phyloP scores from a whole-genome alignment of 2,329 filamentous ascomycete species.

The Pyrenochaeta sp. region DNA sequence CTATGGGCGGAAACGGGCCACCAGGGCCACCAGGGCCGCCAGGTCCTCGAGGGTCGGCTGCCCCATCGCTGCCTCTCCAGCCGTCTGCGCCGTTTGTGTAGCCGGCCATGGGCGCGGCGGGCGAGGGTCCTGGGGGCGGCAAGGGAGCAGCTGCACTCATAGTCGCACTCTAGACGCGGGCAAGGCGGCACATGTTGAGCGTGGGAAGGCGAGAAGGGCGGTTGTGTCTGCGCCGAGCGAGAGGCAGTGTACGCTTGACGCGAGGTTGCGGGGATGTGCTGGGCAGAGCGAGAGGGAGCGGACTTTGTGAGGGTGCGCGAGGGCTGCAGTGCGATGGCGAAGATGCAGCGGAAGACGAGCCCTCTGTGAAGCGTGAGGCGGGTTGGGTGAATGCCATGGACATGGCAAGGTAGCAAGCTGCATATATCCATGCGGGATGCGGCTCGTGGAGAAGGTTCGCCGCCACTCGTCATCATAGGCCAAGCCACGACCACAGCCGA shows the following conservation, averaged over 20 bases:
- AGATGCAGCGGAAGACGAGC: neutral
- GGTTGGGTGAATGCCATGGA: slow-evolving; percentile 10
- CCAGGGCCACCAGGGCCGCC: slow-evolving; percentile 7
- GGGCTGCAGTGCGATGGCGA: slow-evolving; percentile 1
- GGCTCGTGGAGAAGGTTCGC: slow-evolving; percentile 7
- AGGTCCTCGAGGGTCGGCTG: slow-evolving; percentile 24
- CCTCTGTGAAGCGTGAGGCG: slow-evolving; percentile 4
- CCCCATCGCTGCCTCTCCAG: slow-evolving; percentile 36
- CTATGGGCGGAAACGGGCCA: slow-evolving; percentile 50
- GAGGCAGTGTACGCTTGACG: slow-evolving; percentile 4
- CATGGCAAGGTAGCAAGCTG: slow-evolving; percentile 6
- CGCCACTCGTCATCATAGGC: slow-evolving; percentile 21
- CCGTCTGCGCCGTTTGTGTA: slow-evolving; percentile 35
- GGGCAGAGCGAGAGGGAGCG: neutral
- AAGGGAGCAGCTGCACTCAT: slow-evolving; percentile 52
- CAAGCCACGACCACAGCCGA: slow-evolving; percentile 10
- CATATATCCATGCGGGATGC: slow-evolving; percentile 4
- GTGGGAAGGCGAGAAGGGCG: slow-evolving; percentile 4
- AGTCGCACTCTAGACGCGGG: slow-evolving; percentile 35
- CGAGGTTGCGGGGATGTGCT: slow-evolving; percentile 12
- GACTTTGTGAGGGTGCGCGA: neutral
- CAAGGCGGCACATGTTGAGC: slow-evolving; percentile 36
- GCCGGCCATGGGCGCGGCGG: slow-evolving; percentile 43
- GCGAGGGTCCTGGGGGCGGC: slow-evolving; percentile 38
- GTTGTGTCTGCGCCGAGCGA: slow-evolving; percentile 2